A percentile compares a stretch with the other conserved stretches of the same genome.
Conservation (phyloP, 2,329 filamentous ascomycete species). For the Sclerotinia glacialis region DNA sequence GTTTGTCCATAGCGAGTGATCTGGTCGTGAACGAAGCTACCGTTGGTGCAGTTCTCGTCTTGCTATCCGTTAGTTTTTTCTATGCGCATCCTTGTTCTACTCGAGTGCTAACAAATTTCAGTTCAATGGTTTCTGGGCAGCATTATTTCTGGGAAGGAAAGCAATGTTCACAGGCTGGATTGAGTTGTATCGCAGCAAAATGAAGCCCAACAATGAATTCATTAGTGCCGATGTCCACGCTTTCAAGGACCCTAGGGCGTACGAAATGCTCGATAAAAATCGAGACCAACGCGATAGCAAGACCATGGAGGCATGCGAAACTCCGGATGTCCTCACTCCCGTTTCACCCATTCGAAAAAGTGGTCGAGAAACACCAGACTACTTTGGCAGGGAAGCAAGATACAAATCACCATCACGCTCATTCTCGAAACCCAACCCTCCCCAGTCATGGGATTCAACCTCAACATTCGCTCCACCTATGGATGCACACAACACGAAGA, state of each 20-base stretch:
- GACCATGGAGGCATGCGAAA: constrained; percentile 33
- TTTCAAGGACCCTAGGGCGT: constrained; percentile 65
- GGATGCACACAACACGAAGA: constrained; percentile 37
- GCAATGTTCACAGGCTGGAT: constrained; percentile 86
- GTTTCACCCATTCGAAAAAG: constrained; percentile 33
- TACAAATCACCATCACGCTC: constrained; percentile 48
- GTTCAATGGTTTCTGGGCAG: constrained; percentile 81
- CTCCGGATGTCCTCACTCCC: constrained; percentile 27
- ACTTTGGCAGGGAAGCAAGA: constrained; percentile 45
- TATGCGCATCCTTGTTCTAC: neutral
- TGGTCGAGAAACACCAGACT: constrained; percentile 40
- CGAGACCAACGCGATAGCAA: constrained; percentile 35
- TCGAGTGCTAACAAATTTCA: constrained; percentile 38
- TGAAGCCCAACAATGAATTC: constrained; percentile 69
- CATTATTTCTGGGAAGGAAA: constrained; percentile 76
- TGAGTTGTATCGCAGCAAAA: constrained; percentile 55
- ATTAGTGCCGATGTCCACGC: constrained; percentile 73
- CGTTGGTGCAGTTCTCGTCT: constrained; percentile 75
- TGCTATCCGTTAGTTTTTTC: constrained; percentile 65
- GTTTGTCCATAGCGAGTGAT: constrained; percentile 56
- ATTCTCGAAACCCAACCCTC: constrained; percentile 48
- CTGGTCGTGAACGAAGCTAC: constrained; percentile 74
- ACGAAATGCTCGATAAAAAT: constrained; percentile 69
- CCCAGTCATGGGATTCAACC: constrained; percentile 35
- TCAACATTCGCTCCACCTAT: constrained; percentile 33